Conservation (phyloP, 1,284 basidiomycete genomes). For the Peniophora sp. region DNA sequence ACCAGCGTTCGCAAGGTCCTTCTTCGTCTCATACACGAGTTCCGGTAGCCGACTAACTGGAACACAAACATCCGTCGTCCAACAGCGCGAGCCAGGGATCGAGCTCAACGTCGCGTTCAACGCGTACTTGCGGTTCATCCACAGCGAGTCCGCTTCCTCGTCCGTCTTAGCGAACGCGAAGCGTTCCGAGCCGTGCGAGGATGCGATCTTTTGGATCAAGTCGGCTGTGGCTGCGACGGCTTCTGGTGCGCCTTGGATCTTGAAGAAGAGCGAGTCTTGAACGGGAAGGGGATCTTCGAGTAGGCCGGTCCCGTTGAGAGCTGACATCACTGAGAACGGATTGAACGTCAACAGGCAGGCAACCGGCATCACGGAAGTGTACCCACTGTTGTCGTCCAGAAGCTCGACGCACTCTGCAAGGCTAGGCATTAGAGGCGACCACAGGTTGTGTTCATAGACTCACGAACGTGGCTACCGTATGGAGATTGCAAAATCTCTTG, state of each 20-base stretch:
- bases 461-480: slow-evolving; percentile 50
- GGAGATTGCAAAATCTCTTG: slow-evolving; percentile 70
- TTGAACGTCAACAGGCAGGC: background rate
- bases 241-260: slow-evolving; percentile 69
- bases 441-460: slow-evolving; percentile 16
- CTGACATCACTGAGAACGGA: slow-evolving; percentile 54
- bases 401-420: slow-evolving; percentile 73
- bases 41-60: slow-evolving; percentile 68
- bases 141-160: slow-evolving; percentile 72
- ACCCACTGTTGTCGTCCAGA: slow-evolving; percentile 61
- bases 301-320: slow-evolving; percentile 63
- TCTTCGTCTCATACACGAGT: slow-evolving; percentile 66
- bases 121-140: slow-evolving; percentile 85
- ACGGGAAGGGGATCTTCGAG: slow-evolving; percentile 58
- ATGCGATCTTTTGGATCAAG: slow-evolving; percentile 51
- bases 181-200: slow-evolving; percentile 57
- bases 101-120: slow-evolving; percentile 67
- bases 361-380: background rate
- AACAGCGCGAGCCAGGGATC: slow-evolving; percentile 58
- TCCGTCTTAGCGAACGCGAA: slow-evolving; percentile 77
- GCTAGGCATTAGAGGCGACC: background rate
- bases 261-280: slow-evolving; percentile 83
- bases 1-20: slow-evolving; percentile 57
- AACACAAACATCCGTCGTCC: slow-evolving; percentile 88
- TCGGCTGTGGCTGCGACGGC: slow-evolving; percentile 59